phyloP scores from a whole-genome alignment of 257 asterid genomes.

The Plantago major region DNA sequence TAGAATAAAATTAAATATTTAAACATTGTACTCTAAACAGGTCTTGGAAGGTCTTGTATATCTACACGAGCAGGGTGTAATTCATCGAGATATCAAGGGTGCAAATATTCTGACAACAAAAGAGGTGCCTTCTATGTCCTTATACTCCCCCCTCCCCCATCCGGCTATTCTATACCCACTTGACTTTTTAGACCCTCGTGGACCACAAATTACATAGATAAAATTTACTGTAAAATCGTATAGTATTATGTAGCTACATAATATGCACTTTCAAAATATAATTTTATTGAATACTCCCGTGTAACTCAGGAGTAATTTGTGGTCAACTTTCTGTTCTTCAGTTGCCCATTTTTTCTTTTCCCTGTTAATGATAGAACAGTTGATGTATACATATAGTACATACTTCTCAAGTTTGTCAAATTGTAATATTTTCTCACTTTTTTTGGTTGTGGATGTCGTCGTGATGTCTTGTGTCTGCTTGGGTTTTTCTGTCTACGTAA shows the following conservation, averaged over 20 bases:
- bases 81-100: slow-evolving; percentile 99
- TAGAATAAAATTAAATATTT: slow-evolving; percentile 19
- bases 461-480: background rate
- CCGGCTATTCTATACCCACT: too few relatives aligned
- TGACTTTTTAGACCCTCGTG: too few relatives aligned
- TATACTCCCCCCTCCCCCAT: background rate
- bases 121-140: slow-evolving; percentile 50
- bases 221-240: too few relatives aligned
- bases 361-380: too few relatives aligned
- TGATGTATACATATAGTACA: too few relatives aligned
- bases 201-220: too few relatives aligned
- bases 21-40: slow-evolving; percentile 32
- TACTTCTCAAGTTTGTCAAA: too few relatives aligned
- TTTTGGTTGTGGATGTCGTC: slow-evolving; percentile 3
- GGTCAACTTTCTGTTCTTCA: background rate
- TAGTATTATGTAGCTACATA: too few relatives aligned
- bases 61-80: slow-evolving; percentile 98
- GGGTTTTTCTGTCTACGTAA: background rate
- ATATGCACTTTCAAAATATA: too few relatives aligned
- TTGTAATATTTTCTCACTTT: too few relatives aligned
- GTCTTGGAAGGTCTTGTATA: slow-evolving; percentile 97
- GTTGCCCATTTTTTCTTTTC: background rate
- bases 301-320: too few relatives aligned
- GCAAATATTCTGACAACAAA: slow-evolving; percentile 96
- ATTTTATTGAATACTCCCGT: too few relatives aligned